Base-by-base conservation (phyloP, 805 yeast genomes). In the Debaryomyces castellii region DNA sequence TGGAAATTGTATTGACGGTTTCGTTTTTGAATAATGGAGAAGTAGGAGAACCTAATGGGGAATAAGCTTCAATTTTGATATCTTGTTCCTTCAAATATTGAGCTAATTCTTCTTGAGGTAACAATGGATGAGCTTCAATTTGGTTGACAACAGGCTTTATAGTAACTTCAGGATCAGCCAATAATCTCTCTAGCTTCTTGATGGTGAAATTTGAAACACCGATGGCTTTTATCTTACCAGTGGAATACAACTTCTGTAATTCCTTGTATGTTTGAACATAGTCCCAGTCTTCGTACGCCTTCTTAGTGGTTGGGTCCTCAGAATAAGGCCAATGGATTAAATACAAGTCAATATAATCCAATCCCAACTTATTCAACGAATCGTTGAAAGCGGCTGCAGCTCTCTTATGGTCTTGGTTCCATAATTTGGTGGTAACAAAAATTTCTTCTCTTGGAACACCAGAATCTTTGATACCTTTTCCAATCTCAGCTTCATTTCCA, bases 301-400 rank as follows among this genome's bases (percentile, higher is more conserved):
- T 41, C 2, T 47, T 46, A 23, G 54, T 51, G 18, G 40, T 47
- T 6, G 52, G 49, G 30, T 50, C 38, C 2, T 34, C 22, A 12
- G 50, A 41, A 10, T 22, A 35, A 8, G 95, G 95, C 92, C 92
- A 88, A 66, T 88, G 95, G 62, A 87, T 75, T 58, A 87, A 72
- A 60, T 81, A 81, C 48, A 87, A 67, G 59, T 87, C 95, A 41
- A 87, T 82, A 57, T 87, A 87, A 42, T 84, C 91, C 53, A 85
- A 58, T 0, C 83, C 83, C 51, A 87, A 69, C 55, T 82, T 79
- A 55, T 73, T 55, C 59, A 87, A 71, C 6, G 89, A 82, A 42
- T 64, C 66, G 11, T 80, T 74, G 39, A 86, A 64, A 5, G 83
- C 84, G 21, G 59, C 67, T 23, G 55, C 76, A 11, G 81, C 82